Conservation (phyloP, 306 rosid species). For the Abrus pulchellus region DNA sequence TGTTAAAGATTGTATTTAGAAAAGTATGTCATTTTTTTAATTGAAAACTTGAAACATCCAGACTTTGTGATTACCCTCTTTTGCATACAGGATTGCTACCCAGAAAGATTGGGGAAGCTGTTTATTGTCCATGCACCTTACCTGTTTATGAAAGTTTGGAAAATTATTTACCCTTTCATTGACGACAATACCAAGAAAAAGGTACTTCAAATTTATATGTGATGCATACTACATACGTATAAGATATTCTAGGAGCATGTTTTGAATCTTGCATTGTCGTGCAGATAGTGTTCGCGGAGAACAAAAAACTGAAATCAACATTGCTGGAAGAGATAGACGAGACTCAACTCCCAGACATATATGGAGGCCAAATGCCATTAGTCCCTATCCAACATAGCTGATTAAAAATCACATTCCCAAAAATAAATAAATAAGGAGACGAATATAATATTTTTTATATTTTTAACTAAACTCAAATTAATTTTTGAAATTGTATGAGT, state of each 20-base stretch:
- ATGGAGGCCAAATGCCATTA: conserved; percentile 74
- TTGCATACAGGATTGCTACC: conserved; percentile 63
- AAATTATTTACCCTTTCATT: conserved; percentile 65
- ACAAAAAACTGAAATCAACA: conserved; percentile 63
- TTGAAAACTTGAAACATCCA: conserved; percentile 5
- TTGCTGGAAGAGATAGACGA: conserved; percentile 77
- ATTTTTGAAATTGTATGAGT: too few species aligned
- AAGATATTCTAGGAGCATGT: conserved; percentile 17
- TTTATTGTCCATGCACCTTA: conserved; percentile 65
- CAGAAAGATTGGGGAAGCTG: conserved; percentile 71
- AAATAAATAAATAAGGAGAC: too few species aligned
- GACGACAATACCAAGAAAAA: conserved; percentile 69
- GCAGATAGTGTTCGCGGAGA: conserved; percentile 80
- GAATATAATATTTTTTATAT: too few species aligned
- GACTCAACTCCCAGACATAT: conserved; percentile 76
- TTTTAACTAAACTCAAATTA: too few species aligned
- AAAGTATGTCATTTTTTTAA: background rate
- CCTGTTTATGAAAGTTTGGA: conserved; percentile 72
- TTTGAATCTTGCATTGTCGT: conserved; percentile 27
- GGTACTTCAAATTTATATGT: conserved; percentile 50
- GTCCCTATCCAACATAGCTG: conserved; percentile 75
- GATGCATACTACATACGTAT: background rate
- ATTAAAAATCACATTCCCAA: conserved; percentile 16
- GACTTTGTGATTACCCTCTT: background rate
- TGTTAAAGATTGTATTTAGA: too few species aligned